Evolutionary conservation across 2,329 filamentous ascomycete genomes (phyloP).

Genomic region (Lachnellula occidentalis): DNA sequence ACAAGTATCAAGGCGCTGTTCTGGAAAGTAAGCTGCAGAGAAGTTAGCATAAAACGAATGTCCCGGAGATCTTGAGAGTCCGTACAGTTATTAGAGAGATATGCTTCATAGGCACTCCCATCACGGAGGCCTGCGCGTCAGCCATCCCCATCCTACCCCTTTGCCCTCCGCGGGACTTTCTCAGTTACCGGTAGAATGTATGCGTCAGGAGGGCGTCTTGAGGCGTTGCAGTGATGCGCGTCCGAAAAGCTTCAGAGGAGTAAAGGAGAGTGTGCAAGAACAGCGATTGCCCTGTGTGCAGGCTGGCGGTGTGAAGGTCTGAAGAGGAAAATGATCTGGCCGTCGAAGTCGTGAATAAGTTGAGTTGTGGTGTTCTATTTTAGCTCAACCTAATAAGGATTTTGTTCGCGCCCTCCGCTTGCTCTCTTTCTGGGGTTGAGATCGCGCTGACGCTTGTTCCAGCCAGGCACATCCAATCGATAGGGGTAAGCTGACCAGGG

Average conservation of each 20-base stretch:
- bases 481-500: background rate
- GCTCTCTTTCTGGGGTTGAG: too few species aligned
- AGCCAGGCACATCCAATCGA: background rate
- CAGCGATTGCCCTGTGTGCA: constrained; percentile 10
- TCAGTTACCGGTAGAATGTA: background rate
- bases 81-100: constrained; percentile 60
- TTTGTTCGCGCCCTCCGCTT: background rate
- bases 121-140: constrained; percentile 21
- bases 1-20: constrained; percentile 74
- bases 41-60: constrained; percentile 24
- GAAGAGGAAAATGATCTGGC: background rate
- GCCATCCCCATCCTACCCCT: constrained; percentile 17
- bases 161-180: constrained; percentile 1
- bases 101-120: constrained; percentile 64
- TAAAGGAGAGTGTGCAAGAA: constrained; percentile 4
- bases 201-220: background rate
- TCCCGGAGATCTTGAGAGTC: constrained; percentile 15
- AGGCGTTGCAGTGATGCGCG: background rate
- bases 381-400: background rate
- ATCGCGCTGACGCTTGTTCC: too few species aligned
- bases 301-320: constrained; percentile 11
- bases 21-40: constrained; percentile 65
- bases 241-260: background rate
- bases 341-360: background rate
- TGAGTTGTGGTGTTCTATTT: background rate